Conservation (phyloP, 306 rosid genomes). For the Citrullus amarus region DNA sequence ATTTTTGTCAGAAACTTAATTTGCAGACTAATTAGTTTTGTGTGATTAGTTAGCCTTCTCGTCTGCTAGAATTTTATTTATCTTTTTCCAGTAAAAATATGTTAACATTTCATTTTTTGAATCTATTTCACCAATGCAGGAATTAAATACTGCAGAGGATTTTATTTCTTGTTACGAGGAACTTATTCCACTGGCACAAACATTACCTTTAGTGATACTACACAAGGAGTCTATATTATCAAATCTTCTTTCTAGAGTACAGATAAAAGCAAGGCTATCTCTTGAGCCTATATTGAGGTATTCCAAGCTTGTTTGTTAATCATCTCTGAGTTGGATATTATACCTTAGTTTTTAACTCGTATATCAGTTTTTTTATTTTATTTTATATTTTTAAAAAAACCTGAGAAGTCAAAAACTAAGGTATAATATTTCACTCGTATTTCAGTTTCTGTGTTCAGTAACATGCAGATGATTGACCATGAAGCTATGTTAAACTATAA, state of each 20-base stretch:
- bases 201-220: slow-evolving; percentile 59
- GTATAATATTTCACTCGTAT: background rate
- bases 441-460: background rate
- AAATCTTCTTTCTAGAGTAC: slow-evolving; percentile 55
- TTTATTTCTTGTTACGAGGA: slow-evolving; percentile 71
- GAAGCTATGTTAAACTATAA: no score
- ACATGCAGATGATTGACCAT: background rate
- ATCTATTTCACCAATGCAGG: slow-evolving; percentile 32
- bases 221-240: slow-evolving; percentile 60
- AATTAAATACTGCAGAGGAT: slow-evolving; percentile 81
- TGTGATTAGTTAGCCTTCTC: background rate
- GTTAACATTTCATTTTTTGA: background rate
- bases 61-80: background rate
- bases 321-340: background rate
- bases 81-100: background rate
- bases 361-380: background rate
- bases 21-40: background rate
- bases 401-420: no score
- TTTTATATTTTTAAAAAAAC: no score
- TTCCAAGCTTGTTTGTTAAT: slow-evolving; percentile 3
- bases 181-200: slow-evolving; percentile 50
- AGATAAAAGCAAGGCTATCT: slow-evolving; percentile 69
- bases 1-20: background rate
- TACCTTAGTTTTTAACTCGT: background rate
- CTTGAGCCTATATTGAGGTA: slow-evolving; percentile 77